Base-by-base conservation (phyloP, 148 eudicot genomes). In the Talinum fruticosum region DNA sequence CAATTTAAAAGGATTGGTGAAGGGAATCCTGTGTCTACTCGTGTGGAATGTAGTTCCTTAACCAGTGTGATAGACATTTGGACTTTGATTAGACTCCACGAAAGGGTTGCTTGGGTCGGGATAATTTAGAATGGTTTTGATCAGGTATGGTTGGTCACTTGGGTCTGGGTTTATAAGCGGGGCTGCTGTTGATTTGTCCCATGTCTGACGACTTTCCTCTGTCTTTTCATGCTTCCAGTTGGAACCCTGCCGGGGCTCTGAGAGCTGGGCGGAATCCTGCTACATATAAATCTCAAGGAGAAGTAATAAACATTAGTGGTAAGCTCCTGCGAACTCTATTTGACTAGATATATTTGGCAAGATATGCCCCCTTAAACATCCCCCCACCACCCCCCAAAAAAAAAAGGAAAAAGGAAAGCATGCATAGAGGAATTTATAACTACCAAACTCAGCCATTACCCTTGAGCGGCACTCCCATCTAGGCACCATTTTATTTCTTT, bases 191-290 rank as follows among this genome's bases (percentile, higher is more conserved):
- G 12, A 24, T 37, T 62, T 57, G 69, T 51, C n/a, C 61, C 16
- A 54, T 64, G 41, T 37, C 15, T 68, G 44, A 68, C 57, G 49
- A 37, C 51, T 47, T 34, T 68, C 74, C 57, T 54, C 67, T 72
- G 14, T 44, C 37, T 69, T 65, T 57, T 30, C 29, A 2, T 74
- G 64, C 59, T 59, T 83, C 76, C 86, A 96, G 99, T 81, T 96
- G 99, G 99, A 96, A 81, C 84, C 99, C 99, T 79, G 98, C 92
- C 24, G 99, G 99, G 68, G 99, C 99, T 79, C 81, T 96, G 72
- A 86, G 87, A 88, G 87, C 97, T 53, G 97, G 97, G 53, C 88
- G 92, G 66, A 93, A 96, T 86, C 94, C 99, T 68, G 99, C 99
- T n/a, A 88, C 84, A 18, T 96, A 96, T 80, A 84, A 78, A 83